phyloP scores from a whole-genome alignment of 2,329 filamentous ascomycete species.

The Aspergillus hiratsukae region DNA sequence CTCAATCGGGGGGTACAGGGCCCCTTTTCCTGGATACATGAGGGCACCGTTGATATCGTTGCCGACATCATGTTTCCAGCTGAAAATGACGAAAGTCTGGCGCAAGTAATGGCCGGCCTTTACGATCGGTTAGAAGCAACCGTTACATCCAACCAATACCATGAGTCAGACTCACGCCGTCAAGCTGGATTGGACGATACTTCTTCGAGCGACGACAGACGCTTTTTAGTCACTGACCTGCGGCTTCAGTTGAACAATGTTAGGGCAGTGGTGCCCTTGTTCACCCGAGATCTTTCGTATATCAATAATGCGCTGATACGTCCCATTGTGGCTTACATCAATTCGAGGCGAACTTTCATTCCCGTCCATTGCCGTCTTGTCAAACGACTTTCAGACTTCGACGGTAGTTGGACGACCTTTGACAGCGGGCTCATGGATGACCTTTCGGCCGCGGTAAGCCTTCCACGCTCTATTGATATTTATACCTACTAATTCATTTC shows the following conservation, averaged over 20 bases:
- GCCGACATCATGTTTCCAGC: constrained; percentile 92
- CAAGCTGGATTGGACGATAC: constrained; percentile 21
- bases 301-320: constrained; percentile 93
- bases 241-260: constrained; percentile 95
- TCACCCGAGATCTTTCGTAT: constrained; percentile 87
- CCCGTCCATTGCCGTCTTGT: constrained; percentile 92
- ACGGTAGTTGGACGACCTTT: constrained; percentile 91
- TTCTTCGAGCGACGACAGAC: constrained; percentile 50
- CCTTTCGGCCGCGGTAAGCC: constrained; percentile 69
- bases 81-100: constrained; percentile 81
- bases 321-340: constrained; percentile 97
- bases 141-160: constrained; percentile 70
- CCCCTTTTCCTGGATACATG: constrained; percentile 95
- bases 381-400: constrained; percentile 82
- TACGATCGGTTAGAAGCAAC: constrained; percentile 94
- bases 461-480: background rate
- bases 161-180: constrained; percentile 14
- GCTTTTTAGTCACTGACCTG: constrained; percentile 89
- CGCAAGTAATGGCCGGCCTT: constrained; percentile 93
- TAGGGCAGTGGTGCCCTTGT: constrained; percentile 85
- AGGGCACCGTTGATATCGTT: constrained; percentile 94
- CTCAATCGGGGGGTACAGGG: constrained; percentile 89
- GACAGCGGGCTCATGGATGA: constrained; percentile 95
- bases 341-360: constrained; percentile 90
- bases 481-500: constrained; percentile 5